Evolutionary conservation across 1,284 basidiomycete genomes (phyloP), one percentile per base, ranked within the genome.

Genomic region (Mycena citricolor): DNA sequence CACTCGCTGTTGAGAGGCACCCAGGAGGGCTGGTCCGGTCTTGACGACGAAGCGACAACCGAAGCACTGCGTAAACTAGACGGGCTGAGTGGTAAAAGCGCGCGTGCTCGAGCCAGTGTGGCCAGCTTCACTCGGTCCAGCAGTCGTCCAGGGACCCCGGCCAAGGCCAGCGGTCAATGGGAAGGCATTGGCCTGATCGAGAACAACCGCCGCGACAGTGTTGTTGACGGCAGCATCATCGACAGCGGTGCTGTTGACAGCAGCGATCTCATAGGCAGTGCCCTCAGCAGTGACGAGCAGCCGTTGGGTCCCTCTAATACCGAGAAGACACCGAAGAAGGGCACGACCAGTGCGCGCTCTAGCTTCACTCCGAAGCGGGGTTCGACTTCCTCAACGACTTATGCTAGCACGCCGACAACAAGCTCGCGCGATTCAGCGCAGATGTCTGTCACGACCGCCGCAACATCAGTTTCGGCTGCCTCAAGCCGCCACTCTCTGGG

Each of bases 1-100:
- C 85, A 92, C 62, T 86, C 87, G 12, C 67, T 90, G 42, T 71
- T 91, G 39, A 76, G 89, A 57, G 82, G 90, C 20, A 83, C 83
- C 5, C 81, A 91, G 57, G 88, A 91, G 62, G 88, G 88, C 17
- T 91, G 88, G 87, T 84, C 83, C 19, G 85, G 78, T 51, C 70
- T 90, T 54, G 86, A 88, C 59, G 90, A 95, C 57, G 85, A 92
- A 51, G 86, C 86, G 13, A 94, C 95, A 2, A 87, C 83, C 4
- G 93, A 97, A 60, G 92, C 92, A 4, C 73, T 99, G 37, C 81
- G 94, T 42, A 97, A 97, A 66, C 70, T 99, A 19, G 97, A 99
- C 58, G 95, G 95, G 1, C 65, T 98, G 11, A 81, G 83, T 4
- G 82, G 80, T 5, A 91, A 89, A 55, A 83, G 75, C 29, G 78